Base-by-base conservation (phyloP, 108 stramenopile species). In the Cyclotella cryptica region DNA sequence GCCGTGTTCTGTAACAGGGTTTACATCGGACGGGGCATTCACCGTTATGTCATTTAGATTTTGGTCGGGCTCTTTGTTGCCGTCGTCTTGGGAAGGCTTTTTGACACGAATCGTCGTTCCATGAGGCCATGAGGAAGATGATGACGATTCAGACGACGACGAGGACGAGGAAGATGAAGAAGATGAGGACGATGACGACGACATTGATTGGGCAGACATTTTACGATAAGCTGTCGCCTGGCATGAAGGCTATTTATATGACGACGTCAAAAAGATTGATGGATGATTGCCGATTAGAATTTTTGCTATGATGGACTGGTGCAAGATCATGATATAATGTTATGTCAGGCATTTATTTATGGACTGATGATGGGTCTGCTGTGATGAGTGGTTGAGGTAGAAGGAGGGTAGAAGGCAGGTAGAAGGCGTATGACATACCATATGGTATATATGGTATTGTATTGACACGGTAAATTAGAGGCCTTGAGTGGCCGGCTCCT, bases 161-260 rank as follows among this genome's bases (percentile, higher is more conserved):
- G 47, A 13, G 21, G 67, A 27, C 49, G 47, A 40, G 13, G 43
- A 62, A 0, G 30, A 72, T 7, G 12, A 29, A 24, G 60, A 24
- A 29, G 39, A 53, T 39, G 74, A 74, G 0, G 74, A 65, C 45
- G 59, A 76, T 24, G 75, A 76, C 13, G 64, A 46, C 6, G 74
- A 75, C 0, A 66, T 66, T 14, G 65, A 66, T 14, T 63, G 27
- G 22, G 61, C 39, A 10, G 53, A 61, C 22, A 29, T 29, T 26
- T 63, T 43, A n/a, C 47, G 49, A 53, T 58, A 27, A 5, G 57
- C 57, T 14, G 57, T 35, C 35, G 35, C 35, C 4, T 6, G 35
- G 35, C 35, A 35, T 6, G 35, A 35, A 35, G 35, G 35, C 35
- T 35, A 35, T 2, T 6, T 5, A 35, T 35, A 35, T 35, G 6